Conservation (phyloP, 108 stramenopile species). For the Pseudonitzschia pungens region DNA sequence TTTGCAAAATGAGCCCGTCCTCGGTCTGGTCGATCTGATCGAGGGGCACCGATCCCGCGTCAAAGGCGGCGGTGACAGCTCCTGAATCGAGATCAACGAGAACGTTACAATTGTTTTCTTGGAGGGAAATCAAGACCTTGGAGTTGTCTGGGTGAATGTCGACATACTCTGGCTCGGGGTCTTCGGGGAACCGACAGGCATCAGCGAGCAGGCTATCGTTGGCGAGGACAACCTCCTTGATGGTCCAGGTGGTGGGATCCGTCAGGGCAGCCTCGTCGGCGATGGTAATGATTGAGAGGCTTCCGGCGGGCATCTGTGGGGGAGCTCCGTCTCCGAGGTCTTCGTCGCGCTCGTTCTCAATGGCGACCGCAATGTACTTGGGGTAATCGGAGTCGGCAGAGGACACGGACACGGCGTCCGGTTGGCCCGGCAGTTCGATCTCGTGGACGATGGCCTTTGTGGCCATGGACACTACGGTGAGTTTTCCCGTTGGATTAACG, state of each 20-base stretch:
- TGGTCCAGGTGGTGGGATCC: conserved; percentile 42
- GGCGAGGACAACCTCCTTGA: conserved; percentile 34
- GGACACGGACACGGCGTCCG: conserved; percentile 53
- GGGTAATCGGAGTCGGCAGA: conserved; percentile 5
- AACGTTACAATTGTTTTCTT: conserved; percentile 74
- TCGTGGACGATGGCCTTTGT: conserved; percentile 23
- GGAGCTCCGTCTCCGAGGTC: conserved; percentile 47
- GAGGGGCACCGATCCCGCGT: conserved; percentile 51
- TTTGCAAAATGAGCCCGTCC: conserved; percentile 49
- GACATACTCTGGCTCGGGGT: conserved; percentile 78
- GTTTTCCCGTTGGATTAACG: conserved; percentile 40
- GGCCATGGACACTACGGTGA: conserved; percentile 45
- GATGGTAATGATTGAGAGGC: conserved; percentile 42
- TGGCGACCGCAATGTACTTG: conserved; percentile 51
- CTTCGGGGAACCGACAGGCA: conserved; percentile 41
- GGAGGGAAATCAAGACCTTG: conserved; percentile 58
- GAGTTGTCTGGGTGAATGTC: conserved; percentile 60
- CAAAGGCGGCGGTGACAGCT: conserved; percentile 42
- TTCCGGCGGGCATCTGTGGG: conserved; percentile 59
- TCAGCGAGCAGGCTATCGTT: conserved; percentile 25
- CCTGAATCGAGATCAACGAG: conserved; percentile 46
- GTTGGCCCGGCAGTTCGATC: conserved; percentile 59
- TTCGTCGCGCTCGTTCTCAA: conserved; percentile 74
- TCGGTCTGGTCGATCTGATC: conserved; percentile 49
- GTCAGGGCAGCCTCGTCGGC: conserved; percentile 1